Conservation (phyloP, 495 filamentous ascomycete genomes). For the Chaetomium fimeti region DNA sequence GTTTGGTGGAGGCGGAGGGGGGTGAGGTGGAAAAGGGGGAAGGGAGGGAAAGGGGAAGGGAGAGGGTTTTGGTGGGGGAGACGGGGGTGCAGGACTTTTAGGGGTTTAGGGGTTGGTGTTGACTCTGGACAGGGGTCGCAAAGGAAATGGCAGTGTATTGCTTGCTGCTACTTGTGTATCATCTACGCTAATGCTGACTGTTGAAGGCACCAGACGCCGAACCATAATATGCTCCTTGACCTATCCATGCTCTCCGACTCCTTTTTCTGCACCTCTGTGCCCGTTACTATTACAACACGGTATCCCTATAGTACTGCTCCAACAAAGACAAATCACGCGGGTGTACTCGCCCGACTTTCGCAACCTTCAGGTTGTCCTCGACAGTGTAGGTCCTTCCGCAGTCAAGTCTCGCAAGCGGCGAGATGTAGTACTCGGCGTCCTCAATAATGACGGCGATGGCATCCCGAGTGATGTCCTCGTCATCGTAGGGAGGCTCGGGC, state of each 20-base stretch:
- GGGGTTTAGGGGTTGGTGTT: slow-evolving; percentile 19
- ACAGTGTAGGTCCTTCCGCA: slow-evolving; percentile 38
- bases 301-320: slow-evolving; percentile 33
- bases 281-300: slow-evolving; percentile 17
- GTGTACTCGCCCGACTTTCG: slow-evolving; percentile 39
- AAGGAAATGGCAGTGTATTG: background rate
- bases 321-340: slow-evolving; percentile 22
- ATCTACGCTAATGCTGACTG: background rate
- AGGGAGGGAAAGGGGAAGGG: slow-evolving; percentile 40
- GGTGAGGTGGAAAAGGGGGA: slow-evolving; percentile 59
- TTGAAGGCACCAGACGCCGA: background rate
- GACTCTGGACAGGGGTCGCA: too few species aligned
- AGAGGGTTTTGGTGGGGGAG: slow-evolving; percentile 57
- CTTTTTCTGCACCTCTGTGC: too few species aligned
- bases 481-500: slow-evolving; percentile 27
- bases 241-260: background rate
- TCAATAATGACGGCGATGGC: slow-evolving; percentile 38
- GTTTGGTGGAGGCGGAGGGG: slow-evolving; percentile 66
- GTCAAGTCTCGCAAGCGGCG: slow-evolving; percentile 37
- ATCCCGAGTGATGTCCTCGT: slow-evolving; percentile 29
- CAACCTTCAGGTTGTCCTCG: slow-evolving; percentile 33
- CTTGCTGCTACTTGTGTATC: background rate
- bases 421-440: slow-evolving; percentile 32
- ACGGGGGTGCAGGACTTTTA: slow-evolving; percentile 83
- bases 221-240: background rate